Evolutionary conservation across 1,284 basidiomycete genomes (phyloP).

Genomic region (Heimioporus retisporus): DNA sequence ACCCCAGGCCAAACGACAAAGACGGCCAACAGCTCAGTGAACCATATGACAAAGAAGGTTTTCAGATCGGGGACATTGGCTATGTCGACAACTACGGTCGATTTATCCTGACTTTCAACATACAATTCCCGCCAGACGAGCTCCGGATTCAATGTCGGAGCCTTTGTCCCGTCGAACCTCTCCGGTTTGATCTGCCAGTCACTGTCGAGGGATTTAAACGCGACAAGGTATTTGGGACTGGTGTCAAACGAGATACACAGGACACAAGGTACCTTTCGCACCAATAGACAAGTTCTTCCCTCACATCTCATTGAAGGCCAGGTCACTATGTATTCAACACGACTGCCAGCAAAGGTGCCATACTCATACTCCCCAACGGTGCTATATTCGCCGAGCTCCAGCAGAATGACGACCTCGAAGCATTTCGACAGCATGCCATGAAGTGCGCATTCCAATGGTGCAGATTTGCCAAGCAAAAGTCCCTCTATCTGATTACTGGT

Average conservation of each 20-base stretch:
- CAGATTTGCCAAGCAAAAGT: background rate
- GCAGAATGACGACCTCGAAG: background rate
- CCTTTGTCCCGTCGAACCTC: too few relatives aligned
- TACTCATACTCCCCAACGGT: background rate
- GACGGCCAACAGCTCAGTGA: too few relatives aligned
- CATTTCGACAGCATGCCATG: background rate
- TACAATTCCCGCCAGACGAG: background rate
- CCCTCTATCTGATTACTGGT: constrained; percentile 2
- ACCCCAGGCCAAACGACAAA: too few relatives aligned
- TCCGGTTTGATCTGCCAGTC: background rate
- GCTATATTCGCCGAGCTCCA: background rate
- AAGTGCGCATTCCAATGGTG: background rate
- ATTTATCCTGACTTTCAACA: constrained; percentile 17
- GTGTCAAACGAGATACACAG: too few relatives aligned
- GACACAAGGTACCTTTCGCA: too few relatives aligned
- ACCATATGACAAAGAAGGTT: background rate
- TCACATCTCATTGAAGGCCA: background rate
- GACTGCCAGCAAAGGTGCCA: background rate
- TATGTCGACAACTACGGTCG: background rate
- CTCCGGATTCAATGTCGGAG: too few relatives aligned
- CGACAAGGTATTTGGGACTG: background rate
- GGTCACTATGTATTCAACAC: constrained; percentile 6
- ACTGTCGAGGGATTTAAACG: background rate
- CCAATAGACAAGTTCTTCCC: too few relatives aligned
- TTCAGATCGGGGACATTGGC: constrained; percentile 23